Percentiles rank a stretch among this genome's conserved stretches.
Conservation (phyloP, 108 stramenopile species). For the Licmophora abbreviata region DNA sequence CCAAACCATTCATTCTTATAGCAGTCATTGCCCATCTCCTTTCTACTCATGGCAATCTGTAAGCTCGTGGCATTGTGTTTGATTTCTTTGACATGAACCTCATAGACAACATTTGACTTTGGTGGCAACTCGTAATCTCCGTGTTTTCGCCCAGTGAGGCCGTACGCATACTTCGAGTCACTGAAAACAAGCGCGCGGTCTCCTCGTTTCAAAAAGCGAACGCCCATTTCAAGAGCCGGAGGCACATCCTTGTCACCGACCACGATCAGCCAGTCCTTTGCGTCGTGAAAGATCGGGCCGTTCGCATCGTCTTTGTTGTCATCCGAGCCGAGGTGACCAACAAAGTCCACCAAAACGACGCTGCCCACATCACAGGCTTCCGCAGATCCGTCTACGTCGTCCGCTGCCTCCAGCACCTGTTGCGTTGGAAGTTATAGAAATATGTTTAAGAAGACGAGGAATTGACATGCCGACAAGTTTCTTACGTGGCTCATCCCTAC, state of each 20-base stretch:
- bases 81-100: constrained; percentile 21
- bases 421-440: not conserved
- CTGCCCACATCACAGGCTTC: constrained; percentile 6
- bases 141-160: constrained; percentile 15
- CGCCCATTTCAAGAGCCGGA: constrained; percentile 46
- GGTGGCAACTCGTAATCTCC: constrained; percentile 21
- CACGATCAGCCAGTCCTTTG: constrained; percentile 30
- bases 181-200: constrained; percentile 34
- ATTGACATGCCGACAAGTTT: not conserved
- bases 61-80: constrained; percentile 17
- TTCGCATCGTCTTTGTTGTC: constrained; percentile 5
- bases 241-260: constrained; percentile 44
- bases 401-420: not conserved
- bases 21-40: constrained; percentile 47
- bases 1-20: constrained; percentile 23
- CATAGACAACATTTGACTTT: constrained; percentile 29
- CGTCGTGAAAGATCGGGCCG: constrained; percentile 22
- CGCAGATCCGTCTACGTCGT: not conserved
- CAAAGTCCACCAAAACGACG: constrained; percentile 34
- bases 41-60: constrained; percentile 28
- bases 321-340: constrained; percentile 21
- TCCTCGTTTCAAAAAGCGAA: constrained; percentile 39
- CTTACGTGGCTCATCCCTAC: constrained; percentile 2
- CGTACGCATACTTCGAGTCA: constrained; percentile 51
- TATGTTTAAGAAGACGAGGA: not conserved